Conservation (phyloP, 202 grass and related monocot genomes). For the Digitaria exilis region DNA sequence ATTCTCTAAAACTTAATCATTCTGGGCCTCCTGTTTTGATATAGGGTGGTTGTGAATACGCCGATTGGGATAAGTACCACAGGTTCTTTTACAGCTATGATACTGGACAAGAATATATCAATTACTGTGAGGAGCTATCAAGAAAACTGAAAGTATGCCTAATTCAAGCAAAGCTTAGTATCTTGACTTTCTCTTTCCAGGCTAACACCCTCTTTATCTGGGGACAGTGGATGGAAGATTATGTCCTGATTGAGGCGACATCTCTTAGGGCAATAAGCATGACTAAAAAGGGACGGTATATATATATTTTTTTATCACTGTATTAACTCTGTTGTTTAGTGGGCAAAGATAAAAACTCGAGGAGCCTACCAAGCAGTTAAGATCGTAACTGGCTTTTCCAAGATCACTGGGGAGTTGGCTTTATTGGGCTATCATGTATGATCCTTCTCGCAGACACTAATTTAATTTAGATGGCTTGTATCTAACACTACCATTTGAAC, state of each 20-base stretch:
- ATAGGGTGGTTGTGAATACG: not conserved
- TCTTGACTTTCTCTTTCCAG: not conserved
- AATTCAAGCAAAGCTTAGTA: constrained; percentile 9
- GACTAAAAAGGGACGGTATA: not conserved
- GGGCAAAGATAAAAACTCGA: not conserved
- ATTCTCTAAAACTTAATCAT: not conserved
- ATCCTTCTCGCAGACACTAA: not conserved
- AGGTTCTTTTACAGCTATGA: constrained; percentile 4
- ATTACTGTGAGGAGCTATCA: constrained; percentile 20
- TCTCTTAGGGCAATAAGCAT: constrained; percentile 1
- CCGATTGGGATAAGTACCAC: constrained; percentile 17
- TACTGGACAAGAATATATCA: constrained; percentile 23
- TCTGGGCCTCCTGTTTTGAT: not conserved
- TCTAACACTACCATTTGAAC: not conserved
- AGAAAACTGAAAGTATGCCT: constrained; percentile 22
- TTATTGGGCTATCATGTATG: not conserved
- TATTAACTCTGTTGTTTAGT: not conserved
- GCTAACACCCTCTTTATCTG: constrained; percentile 3
- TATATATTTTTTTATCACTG: not conserved
- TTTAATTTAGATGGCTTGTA: not conserved
- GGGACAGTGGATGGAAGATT: constrained; percentile 34
- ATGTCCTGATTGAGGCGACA: not conserved
- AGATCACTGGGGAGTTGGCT: not conserved
- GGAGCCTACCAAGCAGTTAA: constrained; percentile 6
- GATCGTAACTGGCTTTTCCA: not conserved